Percentiles rank a stretch among this genome's conserved stretches.
These are phyloP conservation scores for Colletotrichum gigasporum DNA, from an alignment of 2,329 filamentous ascomycete genomes.

Conservation along the genomic window DNA sequence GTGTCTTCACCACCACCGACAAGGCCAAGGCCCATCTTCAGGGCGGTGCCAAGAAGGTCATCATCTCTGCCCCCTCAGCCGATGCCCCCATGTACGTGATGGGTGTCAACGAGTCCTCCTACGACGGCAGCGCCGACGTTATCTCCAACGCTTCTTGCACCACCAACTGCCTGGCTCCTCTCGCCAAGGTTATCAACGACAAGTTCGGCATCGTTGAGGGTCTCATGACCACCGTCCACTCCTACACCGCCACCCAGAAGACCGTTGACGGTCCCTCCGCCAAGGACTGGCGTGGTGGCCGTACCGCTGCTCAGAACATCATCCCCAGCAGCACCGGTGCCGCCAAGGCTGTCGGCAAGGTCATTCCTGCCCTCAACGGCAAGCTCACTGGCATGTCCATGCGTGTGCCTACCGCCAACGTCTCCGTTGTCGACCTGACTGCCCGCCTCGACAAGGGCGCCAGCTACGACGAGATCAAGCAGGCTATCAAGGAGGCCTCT, in stretches of 20 bases:
- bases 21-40: slow-evolving; percentile 95
- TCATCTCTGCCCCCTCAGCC: slow-evolving; percentile 90
- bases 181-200: slow-evolving; percentile 99
- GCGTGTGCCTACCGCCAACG: slow-evolving; percentile 98
- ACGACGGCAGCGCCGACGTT: slow-evolving; percentile 90
- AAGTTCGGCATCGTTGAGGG: slow-evolving; percentile 98
- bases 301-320: slow-evolving; percentile 99
- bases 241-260: slow-evolving; percentile 99
- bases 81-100: slow-evolving; percentile 99
- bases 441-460: slow-evolving; percentile 92
- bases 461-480: slow-evolving; percentile 92
- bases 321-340: slow-evolving; percentile 99
- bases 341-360: slow-evolving; percentile 99
- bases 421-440: slow-evolving; percentile 98
- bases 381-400: slow-evolving; percentile 99
- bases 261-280: slow-evolving; percentile 96
- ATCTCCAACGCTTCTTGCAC: slow-evolving; percentile 99
- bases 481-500: slow-evolving; percentile 85
- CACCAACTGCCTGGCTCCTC: slow-evolving; percentile 99
- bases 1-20: slow-evolving; percentile 98
- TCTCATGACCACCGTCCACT: slow-evolving; percentile 99
- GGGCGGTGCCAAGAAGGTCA: slow-evolving; percentile 97
- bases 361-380: slow-evolving; percentile 97
- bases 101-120: slow-evolving; percentile 96
- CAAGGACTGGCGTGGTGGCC: slow-evolving; percentile 99